Evolutionary conservation across 2,329 filamentous ascomycete species (phyloP), one percentile per base, ranked within the genome.

Genomic region (Myotisia sp.): DNA sequence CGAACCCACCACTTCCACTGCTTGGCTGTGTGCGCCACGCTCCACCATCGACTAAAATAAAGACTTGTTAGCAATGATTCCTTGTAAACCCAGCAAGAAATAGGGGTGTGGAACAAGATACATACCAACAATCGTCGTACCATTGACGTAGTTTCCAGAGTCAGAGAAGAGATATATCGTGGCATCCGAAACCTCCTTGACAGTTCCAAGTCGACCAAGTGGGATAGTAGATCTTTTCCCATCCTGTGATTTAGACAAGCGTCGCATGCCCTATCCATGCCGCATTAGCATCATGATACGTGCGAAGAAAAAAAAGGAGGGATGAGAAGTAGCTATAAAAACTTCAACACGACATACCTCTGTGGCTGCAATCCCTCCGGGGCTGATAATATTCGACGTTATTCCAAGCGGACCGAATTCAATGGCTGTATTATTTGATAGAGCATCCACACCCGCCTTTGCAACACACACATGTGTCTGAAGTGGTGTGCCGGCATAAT

Each of bases 381-480:
- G 90, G 0, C 84, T 74, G 45, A 98, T 79, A 36, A 90, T 74
- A 52, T 98, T 98, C 36, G 79, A 82, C 1, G 81, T 86, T 20
- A 95, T 62, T 9, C 90, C 90, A 27, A 73, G 70, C 0, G 90
- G 90, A 0, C 87, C 87, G 52, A 90, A 90, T 57, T 98, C 90
- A 35, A 98, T 71, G 2, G 84, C 76, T 0, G 92, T 73, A 4
- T 74, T 79, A 35, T 76, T 71, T 39, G 81, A 78, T 50, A 98
- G 71, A 1, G 84, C 77, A 58, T 98, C 87, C 7, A 98, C 75
- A 10, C 79, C 82, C 0, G 87, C 81, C 61, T 98, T 98, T 37
- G 90, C 87, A 1, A 85, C 85, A 2, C 77, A 69, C n/a, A 87
- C 86, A 58, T 95, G 87, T 2, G 80, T 72, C 56, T 95, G 90